Evolutionary conservation across 1,284 basidiomycete species (phyloP).

Genomic region (Austroboletus novae-zelandiae): DNA sequence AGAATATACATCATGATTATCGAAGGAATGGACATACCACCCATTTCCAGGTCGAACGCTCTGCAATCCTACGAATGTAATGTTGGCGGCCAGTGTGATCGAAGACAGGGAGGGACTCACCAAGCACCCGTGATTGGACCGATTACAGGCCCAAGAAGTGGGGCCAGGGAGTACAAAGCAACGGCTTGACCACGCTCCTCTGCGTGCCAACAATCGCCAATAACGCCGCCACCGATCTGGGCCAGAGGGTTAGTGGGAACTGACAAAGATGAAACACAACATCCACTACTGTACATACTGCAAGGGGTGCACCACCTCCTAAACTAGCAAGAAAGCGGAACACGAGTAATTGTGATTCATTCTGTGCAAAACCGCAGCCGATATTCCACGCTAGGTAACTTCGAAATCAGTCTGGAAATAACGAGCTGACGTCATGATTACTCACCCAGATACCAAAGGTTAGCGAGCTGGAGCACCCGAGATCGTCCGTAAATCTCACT

Average conservation of each 20-base stretch:
- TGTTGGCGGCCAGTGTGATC: background rate
- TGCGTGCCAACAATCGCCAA: conserved; percentile 69
- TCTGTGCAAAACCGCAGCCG: conserved; percentile 64
- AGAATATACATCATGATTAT: no score
- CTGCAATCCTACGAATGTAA: conserved; percentile 44
- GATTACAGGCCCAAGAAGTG: conserved; percentile 55
- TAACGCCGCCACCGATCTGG: conserved; percentile 64
- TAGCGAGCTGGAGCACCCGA: conserved; percentile 47
- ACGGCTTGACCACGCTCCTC: conserved; percentile 69
- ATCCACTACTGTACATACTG: conserved; percentile 44
- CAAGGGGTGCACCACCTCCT: conserved; percentile 62
- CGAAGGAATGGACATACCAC: conserved; percentile 40
- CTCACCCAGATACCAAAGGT: conserved; percentile 58
- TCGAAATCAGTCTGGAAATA: background rate
- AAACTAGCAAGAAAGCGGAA: conserved; percentile 67
- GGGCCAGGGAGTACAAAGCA: conserved; percentile 66
- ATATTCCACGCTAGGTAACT: conserved; percentile 55
- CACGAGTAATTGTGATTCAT: conserved; percentile 52
- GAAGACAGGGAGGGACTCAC: conserved; percentile 21
- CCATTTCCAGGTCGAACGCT: conserved; percentile 64
- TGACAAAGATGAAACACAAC: background rate
- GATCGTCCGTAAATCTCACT: conserved; percentile 54
- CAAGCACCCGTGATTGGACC: conserved; percentile 67
- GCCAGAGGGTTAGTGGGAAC: background rate
- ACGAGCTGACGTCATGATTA: conserved; percentile 19